Conservation (phyloP, 305 asterid genomes). For the Andrographis paniculata region DNA sequence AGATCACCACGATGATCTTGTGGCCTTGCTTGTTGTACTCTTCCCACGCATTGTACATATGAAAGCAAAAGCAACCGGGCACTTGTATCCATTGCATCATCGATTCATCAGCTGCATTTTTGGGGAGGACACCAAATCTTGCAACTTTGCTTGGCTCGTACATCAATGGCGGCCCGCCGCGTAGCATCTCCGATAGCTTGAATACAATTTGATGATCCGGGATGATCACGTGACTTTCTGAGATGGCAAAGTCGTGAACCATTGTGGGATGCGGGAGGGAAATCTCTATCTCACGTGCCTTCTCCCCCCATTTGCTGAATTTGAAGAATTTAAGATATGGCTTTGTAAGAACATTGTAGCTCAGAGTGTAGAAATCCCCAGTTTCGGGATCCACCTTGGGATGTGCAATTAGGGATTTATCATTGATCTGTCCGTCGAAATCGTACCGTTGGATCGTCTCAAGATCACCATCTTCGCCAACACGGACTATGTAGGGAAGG, state of each 20-base stretch:
- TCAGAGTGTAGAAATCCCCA: conserved; percentile 39
- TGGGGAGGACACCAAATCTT: conserved; percentile 37
- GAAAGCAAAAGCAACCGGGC: conserved; percentile 47
- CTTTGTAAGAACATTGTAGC: conserved; percentile 31
- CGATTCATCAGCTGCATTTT: conserved; percentile 27
- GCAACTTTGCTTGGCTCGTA: conserved; percentile 31
- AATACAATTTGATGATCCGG: conserved; percentile 60
- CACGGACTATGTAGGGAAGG: conserved; percentile 35
- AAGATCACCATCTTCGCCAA: conserved; percentile 36
- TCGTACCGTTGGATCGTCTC: conserved; percentile 37
- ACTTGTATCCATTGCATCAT: conserved; percentile 45
- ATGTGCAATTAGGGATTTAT: conserved; percentile 41
- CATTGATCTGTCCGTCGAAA: conserved; percentile 35
- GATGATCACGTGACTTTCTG: conserved; percentile 49
- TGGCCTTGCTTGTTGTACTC: conserved; percentile 26
- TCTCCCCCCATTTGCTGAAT: conserved; percentile 27
- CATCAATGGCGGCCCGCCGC: conserved; percentile 40
- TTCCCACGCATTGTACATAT: conserved; percentile 66
- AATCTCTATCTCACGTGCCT: conserved; percentile 40
- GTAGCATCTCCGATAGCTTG: conserved; percentile 42
- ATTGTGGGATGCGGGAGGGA: conserved; percentile 37
- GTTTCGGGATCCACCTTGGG: conserved; percentile 56
- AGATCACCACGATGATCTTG: conserved; percentile 26
- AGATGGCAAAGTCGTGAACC: conserved; percentile 57
- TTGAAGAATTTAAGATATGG: conserved; percentile 44